Base-by-base conservation (phyloP, 176 grass and related monocot genomes). In the Guadua angustifolia region DNA sequence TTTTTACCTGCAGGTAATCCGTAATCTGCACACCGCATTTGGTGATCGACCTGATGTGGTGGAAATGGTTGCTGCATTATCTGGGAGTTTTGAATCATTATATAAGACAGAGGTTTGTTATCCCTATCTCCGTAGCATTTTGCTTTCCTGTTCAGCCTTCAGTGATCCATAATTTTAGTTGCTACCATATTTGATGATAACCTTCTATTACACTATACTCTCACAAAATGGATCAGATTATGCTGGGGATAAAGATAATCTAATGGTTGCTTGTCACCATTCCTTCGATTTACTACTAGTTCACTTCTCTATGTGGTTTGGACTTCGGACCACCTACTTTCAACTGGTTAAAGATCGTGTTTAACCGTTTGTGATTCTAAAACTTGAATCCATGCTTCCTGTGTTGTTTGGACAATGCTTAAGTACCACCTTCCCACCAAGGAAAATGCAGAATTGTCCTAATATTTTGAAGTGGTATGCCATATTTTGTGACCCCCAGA, bases 101-200 rank as follows among this genome's bases (percentile, higher is more conserved):
- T 95, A 94, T 65, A 82, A 98, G 77, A 80, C 84, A 79, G 85
- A 98, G 93, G 96, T 98, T 79, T 45, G 83, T 56, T 63, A 74
- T 74, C 78, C 43, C 6, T 84, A 17, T 56, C 4, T 67, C 57
- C 83, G 26, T 33, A 72, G 16, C 21, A 65, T 77, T 44, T 74
- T 71, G 26, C 39, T 53, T 79, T 89, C 71, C n/a, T 88, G 14
- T 84, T 81, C 33, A 74, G 19, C 25, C 67, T 61, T 21, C 45
- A 59, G 9, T 44, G 35, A 42, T 75, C 66, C 53, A 56, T 82
- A 59, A 29, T 85, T 63, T 55, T 53, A 73, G 59, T 49, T 66
- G 3, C 49, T 57, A 4, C 16, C 33, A 22, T 83, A 47, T 45
- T 4, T 68, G 47, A 73, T 32, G 29, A 49, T 33, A 56, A 47